Evolutionary conservation across 306 rosid genomes (phyloP).

Genomic region (Glycine latifolia): DNA sequence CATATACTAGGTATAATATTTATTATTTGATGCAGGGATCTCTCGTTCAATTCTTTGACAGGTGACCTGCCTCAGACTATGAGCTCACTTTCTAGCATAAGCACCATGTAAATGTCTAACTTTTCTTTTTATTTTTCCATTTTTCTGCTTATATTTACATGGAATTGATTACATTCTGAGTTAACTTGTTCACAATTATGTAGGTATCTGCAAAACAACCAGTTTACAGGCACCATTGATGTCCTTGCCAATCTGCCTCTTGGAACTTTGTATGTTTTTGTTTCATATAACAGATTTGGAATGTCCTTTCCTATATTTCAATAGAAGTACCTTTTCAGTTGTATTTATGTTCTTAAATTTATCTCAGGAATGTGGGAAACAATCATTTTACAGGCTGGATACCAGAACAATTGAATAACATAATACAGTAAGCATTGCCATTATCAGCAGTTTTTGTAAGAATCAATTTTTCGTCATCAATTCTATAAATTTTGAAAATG

Average conservation of each 20-base stretch:
- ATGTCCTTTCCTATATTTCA: conserved; percentile 27
- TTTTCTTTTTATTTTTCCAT: not conserved
- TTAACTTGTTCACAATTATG: conserved; percentile 36
- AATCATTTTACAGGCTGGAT: conserved; percentile 91
- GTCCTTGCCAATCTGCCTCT: conserved; percentile 90
- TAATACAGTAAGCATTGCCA: conserved; percentile 72
- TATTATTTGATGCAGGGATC: conserved; percentile 75
- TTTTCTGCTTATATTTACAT: conserved; percentile 32
- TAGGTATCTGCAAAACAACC: conserved; percentile 92
- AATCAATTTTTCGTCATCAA: conserved; percentile 5
- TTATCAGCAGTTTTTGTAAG: conserved; percentile 24
- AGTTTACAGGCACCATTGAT: conserved; percentile 82
- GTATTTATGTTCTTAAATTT: conserved; percentile 40
- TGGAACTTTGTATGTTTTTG: conserved; percentile 64
- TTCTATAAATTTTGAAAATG: conserved; percentile 42
- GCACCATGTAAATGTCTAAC: conserved; percentile 64
- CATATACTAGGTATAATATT: conserved; percentile 14
- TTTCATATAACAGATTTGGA: conserved; percentile 39
- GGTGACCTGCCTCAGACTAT: conserved; percentile 86
- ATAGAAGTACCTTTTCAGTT: conserved; percentile 18
- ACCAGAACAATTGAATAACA: conserved; percentile 76
- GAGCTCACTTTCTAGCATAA: conserved; percentile 78
- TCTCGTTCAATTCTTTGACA: conserved; percentile 79
- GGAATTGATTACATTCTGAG: conserved; percentile 41
- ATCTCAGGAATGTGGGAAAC: conserved; percentile 81